phyloP scores from a whole-genome alignment of 2,329 filamentous ascomycete species.

The Aciculosporium take region DNA sequence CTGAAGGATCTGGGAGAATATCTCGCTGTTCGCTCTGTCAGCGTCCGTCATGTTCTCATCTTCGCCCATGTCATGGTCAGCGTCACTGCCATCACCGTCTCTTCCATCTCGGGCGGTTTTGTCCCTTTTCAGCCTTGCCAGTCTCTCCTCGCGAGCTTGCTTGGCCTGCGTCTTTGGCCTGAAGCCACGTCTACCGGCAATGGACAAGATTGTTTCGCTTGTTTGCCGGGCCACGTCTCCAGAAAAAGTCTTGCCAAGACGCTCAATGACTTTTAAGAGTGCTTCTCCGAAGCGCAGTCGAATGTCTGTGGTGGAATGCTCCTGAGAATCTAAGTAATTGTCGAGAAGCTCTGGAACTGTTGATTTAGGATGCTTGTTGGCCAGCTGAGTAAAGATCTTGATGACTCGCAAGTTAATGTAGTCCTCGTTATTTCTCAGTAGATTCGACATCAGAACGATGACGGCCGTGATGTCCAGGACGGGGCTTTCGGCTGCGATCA shows the following conservation, averaged over 20 bases:
- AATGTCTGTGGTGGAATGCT: constrained; percentile 44
- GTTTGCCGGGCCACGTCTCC: constrained; percentile 38
- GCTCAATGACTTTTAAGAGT: constrained; percentile 48
- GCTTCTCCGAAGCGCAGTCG: constrained; percentile 57
- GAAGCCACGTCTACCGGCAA: constrained; percentile 49
- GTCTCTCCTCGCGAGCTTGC: constrained; percentile 36
- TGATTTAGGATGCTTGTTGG: constrained; percentile 46
- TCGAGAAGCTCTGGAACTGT: constrained; percentile 50
- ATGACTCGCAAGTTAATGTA: constrained; percentile 59
- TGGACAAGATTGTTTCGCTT: constrained; percentile 43
- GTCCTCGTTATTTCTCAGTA: constrained; percentile 53
- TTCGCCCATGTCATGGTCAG: constrained; percentile 16
- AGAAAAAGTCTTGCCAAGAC: constrained; percentile 39
- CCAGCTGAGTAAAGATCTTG: constrained; percentile 47
- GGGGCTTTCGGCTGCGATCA: constrained; percentile 41
- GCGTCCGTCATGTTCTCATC: constrained; percentile 29
- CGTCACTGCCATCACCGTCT: constrained; percentile 30
- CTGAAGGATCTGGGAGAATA: constrained; percentile 43
- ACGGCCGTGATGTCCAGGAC: constrained; percentile 53
- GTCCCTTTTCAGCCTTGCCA: constrained; percentile 31
- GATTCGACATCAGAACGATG: constrained; percentile 46
- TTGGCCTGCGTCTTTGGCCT: constrained; percentile 44
- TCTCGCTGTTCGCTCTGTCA: constrained; percentile 32
- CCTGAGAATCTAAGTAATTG: constrained; percentile 49
- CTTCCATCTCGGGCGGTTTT: constrained; percentile 18